A percentile compares a stretch with the other conserved stretches of the same genome.
Conservation (phyloP, 2,329 filamentous ascomycete species). For the Cladosporium sp. region DNA sequence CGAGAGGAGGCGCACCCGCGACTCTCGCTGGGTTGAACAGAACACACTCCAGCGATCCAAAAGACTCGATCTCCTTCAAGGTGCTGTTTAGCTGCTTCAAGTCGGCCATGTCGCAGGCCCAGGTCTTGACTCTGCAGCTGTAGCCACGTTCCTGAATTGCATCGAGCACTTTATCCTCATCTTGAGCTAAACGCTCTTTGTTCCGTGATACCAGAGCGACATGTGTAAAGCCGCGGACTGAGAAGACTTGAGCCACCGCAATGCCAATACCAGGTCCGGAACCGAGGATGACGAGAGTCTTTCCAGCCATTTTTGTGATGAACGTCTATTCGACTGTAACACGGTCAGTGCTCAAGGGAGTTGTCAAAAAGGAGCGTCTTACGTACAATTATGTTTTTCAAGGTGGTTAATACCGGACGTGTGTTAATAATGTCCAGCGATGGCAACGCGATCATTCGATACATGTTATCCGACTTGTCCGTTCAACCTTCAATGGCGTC, state of each 20-base stretch:
- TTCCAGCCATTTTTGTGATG: conserved; percentile 20
- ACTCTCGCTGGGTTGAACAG: conserved; percentile 50
- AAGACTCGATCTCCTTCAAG: conserved; percentile 38
- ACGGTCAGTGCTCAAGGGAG: no score
- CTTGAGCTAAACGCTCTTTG: conserved; percentile 33
- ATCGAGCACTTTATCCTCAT: conserved; percentile 25
- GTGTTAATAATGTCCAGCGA: no score
- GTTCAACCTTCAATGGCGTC: no score
- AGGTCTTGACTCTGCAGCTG: conserved; percentile 38
- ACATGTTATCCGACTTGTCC: no score
- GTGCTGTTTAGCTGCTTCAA: conserved; percentile 32
- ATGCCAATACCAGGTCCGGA: conserved; percentile 46
- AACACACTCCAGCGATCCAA: conserved; percentile 41
- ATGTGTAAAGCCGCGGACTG: conserved; percentile 40
- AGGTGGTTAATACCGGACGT: no score
- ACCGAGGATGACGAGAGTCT: conserved; percentile 36
- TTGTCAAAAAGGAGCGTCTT: no score
- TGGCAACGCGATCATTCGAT: no score
- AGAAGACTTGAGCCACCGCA: conserved; percentile 37
- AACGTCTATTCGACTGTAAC: no score
- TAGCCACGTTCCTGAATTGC: conserved; percentile 28
- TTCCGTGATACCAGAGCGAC: conserved; percentile 45
- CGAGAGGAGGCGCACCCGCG: conserved; percentile 36
- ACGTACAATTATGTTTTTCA: no score
- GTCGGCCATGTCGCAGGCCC: conserved; percentile 41